A percentile compares a stretch with the other conserved stretches of the same genome.
These are phyloP conservation scores for Fusarium sp. DNA, from an alignment of 2,329 filamentous ascomycete species.

Conservation along the genomic window DNA sequence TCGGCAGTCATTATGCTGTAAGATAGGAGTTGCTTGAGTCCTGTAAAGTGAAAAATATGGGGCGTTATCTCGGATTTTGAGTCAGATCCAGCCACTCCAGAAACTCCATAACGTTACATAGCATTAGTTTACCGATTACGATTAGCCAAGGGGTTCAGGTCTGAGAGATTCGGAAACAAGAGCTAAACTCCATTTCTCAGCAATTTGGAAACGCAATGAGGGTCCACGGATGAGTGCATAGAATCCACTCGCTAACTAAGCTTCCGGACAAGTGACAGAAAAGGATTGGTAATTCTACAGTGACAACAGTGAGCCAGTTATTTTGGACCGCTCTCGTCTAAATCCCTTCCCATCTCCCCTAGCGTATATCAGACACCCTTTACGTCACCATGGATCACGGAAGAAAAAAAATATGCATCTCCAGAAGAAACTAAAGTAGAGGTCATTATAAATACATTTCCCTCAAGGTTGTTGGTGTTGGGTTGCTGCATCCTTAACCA, in stretches of 20 bases:
- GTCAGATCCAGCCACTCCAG: constrained; percentile 35
- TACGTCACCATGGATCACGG: constrained; percentile 23
- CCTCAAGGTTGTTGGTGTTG: neutral
- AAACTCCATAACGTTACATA: constrained; percentile 24
- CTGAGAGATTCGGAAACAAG: constrained; percentile 30
- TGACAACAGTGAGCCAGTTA: neutral
- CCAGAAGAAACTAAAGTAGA: neutral
- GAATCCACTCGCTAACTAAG: constrained; percentile 12
- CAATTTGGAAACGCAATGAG: constrained; percentile 11
- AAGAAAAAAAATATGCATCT: constrained; percentile 11
- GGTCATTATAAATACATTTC: constrained; percentile 28
- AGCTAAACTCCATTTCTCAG: constrained; percentile 35
- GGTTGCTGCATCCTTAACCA: neutral
- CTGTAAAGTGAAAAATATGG: constrained; percentile 15
- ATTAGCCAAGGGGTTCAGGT: neutral
- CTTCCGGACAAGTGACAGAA: constrained; percentile 20
- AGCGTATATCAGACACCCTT: constrained; percentile 12
- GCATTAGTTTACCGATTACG: neutral
- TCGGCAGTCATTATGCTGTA: constrained; percentile 2
- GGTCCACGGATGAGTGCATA: neutral
- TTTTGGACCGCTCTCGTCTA: constrained; percentile 7
- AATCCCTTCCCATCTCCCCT: constrained; percentile 14
- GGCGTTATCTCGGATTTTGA: constrained; percentile 28
- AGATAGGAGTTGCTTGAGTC: constrained; percentile 19
- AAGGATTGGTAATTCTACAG: neutral